These are phyloP conservation scores for Xylariaceae sp. DNA, from an alignment of 2,329 filamentous ascomycete species.

Conservation along the genomic window DNA sequence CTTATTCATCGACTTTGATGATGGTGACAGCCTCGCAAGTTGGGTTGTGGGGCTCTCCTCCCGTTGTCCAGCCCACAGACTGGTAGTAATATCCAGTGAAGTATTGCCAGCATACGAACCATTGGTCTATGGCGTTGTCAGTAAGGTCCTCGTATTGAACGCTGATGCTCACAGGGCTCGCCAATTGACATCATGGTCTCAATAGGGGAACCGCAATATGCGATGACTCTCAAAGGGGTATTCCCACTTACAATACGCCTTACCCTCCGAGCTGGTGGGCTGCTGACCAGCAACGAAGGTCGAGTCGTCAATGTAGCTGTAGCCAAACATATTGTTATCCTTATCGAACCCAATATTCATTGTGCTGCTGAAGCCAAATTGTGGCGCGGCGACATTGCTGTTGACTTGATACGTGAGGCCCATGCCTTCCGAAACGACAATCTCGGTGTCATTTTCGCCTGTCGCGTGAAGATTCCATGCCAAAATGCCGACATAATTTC, in stretches of 20 bases:
- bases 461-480: constrained; percentile 25
- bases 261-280: constrained; percentile 7
- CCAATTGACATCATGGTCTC: neutral
- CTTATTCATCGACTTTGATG: constrained; percentile 11
- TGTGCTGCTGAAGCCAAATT: constrained; percentile 18
- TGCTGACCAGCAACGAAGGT: constrained; percentile 17
- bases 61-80: constrained; percentile 27
- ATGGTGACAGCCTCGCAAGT: constrained; percentile 31
- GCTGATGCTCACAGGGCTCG: neutral
- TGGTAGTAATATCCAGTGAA: constrained; percentile 31
- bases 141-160: neutral
- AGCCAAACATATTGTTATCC: constrained; percentile 23
- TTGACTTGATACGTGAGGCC: constrained; percentile 16
- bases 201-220: neutral
- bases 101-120: constrained; percentile 31
- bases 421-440: constrained; percentile 15
- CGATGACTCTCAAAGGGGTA: neutral
- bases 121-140: constrained; percentile 20
- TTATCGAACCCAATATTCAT: constrained; percentile 26
- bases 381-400: constrained; percentile 28
- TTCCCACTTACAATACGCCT: no score
- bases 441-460: constrained; percentile 7
- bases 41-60: constrained; percentile 28
- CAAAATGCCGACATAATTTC: constrained; percentile 20
- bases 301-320: constrained; percentile 24